A percentile compares a stretch with the other conserved stretches of the same genome.
Evolutionary conservation across 2,329 filamentous ascomycete species (phyloP).

Genomic region (Penicillium occitanis): DNA sequence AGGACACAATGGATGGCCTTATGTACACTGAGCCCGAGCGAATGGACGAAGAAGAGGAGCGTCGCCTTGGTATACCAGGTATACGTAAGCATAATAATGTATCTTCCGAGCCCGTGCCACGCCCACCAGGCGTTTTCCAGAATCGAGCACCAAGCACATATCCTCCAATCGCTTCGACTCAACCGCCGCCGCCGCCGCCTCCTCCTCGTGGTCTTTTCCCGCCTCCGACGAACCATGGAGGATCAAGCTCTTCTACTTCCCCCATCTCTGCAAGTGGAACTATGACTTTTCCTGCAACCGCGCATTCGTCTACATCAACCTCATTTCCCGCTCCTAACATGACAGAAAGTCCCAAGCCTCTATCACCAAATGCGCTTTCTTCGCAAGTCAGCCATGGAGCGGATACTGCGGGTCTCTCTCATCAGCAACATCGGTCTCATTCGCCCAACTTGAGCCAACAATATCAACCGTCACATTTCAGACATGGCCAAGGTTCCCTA

Average conservation of each 20-base stretch:
- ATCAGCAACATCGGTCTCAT: conserved; percentile 44
- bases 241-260: conserved; percentile 57
- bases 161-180: conserved; percentile 63
- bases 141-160: conserved; percentile 73
- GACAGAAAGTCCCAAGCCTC: conserved; percentile 83
- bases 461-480: conserved; percentile 45
- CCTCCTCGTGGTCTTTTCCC: conserved; percentile 60
- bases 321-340: conserved; percentile 68
- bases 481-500: conserved; percentile 25
- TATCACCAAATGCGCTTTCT: conserved; percentile 52
- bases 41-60: conserved; percentile 53
- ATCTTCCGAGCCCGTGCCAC: conserved; percentile 51
- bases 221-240: conserved; percentile 58
- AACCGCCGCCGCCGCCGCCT: conserved; percentile 45
- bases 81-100: conserved; percentile 69
- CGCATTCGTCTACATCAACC: conserved; percentile 52
- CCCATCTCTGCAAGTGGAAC: conserved; percentile 48
- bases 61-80: conserved; percentile 60
- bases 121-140: conserved; percentile 52
- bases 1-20: conserved; percentile 64
- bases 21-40: conserved; percentile 56
- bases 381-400: conserved; percentile 39
- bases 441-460: conserved; percentile 46
- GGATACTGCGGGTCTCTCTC: conserved; percentile 37
- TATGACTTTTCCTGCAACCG: conserved; percentile 42